A percentile compares a stretch with the other conserved stretches of the same genome.
These are phyloP conservation scores for Ochromonas danica DNA, from an alignment of 108 stramenopile genomes.

Conservation along the genomic window DNA sequence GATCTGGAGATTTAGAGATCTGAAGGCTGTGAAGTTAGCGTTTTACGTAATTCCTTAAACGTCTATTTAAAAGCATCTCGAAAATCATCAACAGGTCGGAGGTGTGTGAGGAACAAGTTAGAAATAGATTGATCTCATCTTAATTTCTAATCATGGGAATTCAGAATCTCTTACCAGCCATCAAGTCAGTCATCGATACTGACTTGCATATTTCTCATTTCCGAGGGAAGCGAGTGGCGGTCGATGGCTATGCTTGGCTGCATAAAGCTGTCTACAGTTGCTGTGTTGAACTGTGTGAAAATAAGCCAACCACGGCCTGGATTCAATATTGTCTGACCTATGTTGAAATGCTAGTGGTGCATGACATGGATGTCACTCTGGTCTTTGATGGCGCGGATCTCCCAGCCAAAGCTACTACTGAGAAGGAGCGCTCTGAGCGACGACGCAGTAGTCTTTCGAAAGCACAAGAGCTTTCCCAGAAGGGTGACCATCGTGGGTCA, in stretches of 20 bases:
- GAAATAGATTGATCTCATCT: too few species aligned
- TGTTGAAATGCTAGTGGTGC: conserved; percentile 40
- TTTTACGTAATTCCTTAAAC: too few species aligned
- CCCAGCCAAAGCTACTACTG: conserved; percentile 46
- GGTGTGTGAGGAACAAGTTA: too few species aligned
- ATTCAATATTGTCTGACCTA: conserved; percentile 24
- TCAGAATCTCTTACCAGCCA: conserved; percentile 11
- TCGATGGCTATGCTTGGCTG: conserved; percentile 49
- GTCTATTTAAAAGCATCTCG: too few species aligned
- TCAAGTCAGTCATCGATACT: conserved; percentile 29
- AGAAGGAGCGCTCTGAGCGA: conserved; percentile 33
- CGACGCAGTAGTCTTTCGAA: conserved; percentile 39
- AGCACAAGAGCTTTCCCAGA: conserved; percentile 31
- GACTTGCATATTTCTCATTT: conserved; percentile 39
- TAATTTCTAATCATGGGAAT: too few species aligned
- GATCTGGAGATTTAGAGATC: too few species aligned
- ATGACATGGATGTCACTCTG: conserved; percentile 46
- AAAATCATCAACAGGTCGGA: too few species aligned
- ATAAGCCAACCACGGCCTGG: background rate
- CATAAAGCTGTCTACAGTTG: conserved; percentile 49
- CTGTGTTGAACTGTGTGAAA: conserved; percentile 39
- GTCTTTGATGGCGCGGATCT: conserved; percentile 49
- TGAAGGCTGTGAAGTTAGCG: too few species aligned
- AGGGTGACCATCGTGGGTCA: conserved; percentile 32
- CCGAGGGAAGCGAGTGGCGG: conserved; percentile 46